These are phyloP conservation scores for Coemansia sp. DNA, from an alignment of 192 early-diverging fungal species.

Conservation along the genomic window DNA sequence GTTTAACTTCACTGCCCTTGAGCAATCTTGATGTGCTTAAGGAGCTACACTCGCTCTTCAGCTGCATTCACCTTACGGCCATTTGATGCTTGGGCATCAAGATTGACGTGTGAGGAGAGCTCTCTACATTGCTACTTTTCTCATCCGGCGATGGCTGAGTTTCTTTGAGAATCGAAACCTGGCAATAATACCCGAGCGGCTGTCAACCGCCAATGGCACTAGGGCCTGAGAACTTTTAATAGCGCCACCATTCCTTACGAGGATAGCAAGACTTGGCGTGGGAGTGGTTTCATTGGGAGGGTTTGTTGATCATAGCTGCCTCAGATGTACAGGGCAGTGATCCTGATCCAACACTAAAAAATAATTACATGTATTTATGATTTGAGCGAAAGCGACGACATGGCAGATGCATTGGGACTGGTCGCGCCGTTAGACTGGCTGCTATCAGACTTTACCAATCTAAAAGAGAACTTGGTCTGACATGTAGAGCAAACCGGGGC, in stretches of 20 bases:
- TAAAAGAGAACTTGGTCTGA: conserved; percentile 72
- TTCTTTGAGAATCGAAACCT: too few species aligned
- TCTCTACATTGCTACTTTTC: too few species aligned
- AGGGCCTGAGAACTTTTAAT: not conserved
- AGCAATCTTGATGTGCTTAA: conserved; percentile 49
- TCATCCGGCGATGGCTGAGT: too few species aligned
- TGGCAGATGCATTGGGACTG: conserved; percentile 2
- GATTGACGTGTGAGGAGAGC: not conserved
- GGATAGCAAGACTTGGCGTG: too few species aligned
- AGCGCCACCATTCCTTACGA: too few species aligned
- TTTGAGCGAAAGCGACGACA: conserved; percentile 10
- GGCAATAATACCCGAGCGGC: not conserved
- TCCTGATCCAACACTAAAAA: too few species aligned
- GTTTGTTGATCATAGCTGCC: conserved; percentile 22
- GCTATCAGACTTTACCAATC: conserved; percentile 21
- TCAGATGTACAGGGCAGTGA: conserved; percentile 40
- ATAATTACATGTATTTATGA: not conserved
- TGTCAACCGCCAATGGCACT: not conserved
- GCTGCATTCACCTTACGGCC: conserved; percentile 32
- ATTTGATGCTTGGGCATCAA: not conserved
- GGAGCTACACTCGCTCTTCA: conserved; percentile 42
- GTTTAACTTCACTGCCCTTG: too few species aligned
- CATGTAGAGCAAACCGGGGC: conserved; percentile 77
- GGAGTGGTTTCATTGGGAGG: too few species aligned
- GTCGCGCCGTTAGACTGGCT: conserved; percentile 12